Evolutionary conservation across 2,329 filamentous ascomycete genomes (phyloP), one percentile per base, ranked within the genome.

Genomic region (Xylariaceae sp.): DNA sequence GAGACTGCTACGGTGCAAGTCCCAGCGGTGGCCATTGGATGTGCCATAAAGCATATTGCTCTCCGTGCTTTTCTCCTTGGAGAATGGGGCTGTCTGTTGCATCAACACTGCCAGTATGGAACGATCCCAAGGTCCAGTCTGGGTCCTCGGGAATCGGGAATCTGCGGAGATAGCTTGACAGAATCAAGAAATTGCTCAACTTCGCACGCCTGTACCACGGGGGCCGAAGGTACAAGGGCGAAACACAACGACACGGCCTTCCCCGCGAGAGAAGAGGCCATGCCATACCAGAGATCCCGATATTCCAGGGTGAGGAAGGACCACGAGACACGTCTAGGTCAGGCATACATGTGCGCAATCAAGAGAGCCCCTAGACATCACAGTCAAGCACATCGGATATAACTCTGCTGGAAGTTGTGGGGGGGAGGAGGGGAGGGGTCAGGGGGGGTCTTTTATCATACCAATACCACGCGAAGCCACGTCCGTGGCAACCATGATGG

Each of bases 391-490:
- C 80, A 77, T 73, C 72, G 57, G 57, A 76, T 67, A 60, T 63
- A 64, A 65, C 62, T 68, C 66, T 72, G 70, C 76, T 74, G 73
- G 71, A 73, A 69, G 68, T 73, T 73, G 74, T 51, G 53, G 57
- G 55, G 59, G 51, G 59, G 59, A 59, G 56, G 60, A 60, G 67
- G 65, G 62, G 70, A 14, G 16, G 21, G 11, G 21, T 7, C 7
- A 11, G 21, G 67, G 65, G 69, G 70, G 70, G 75, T 72, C 79
- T 85, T 90, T 44, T 50, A 55, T 56, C 88, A 94, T 94, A 96
- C 92, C 92, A 72, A 98, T 96, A 88, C 92, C 92, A 89, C 92
- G 92, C 64, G 92, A 97, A 71, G 92, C 92, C 71, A 98, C 92
- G 63, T 97, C 92, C 53, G 92, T 98, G 71, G 92, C 92, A 73